A percentile compares a stretch with the other conserved stretches of the same genome.
Conservation (phyloP, 2,329 filamentous ascomycete genomes). For the Neonectria punicea region DNA sequence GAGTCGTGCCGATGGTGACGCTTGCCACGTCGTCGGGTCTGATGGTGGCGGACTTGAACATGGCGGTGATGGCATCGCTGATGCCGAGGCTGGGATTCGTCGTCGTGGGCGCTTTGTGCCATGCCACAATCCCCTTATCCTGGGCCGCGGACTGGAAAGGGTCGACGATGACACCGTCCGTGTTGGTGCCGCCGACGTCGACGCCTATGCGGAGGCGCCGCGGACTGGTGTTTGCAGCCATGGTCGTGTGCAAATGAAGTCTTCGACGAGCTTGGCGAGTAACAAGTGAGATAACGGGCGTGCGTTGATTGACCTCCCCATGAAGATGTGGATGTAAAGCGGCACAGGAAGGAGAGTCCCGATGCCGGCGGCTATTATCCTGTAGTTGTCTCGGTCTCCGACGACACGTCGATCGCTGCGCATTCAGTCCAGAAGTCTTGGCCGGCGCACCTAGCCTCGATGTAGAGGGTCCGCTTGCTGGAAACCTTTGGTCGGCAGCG, state of each 20-base stretch:
- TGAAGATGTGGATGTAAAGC: not conserved
- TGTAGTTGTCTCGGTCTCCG: not conserved
- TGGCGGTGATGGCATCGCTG: slow-evolving; percentile 51
- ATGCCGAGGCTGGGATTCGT: slow-evolving; percentile 14
- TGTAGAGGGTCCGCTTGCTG: not conserved
- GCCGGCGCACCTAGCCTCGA: not conserved
- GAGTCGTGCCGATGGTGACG: slow-evolving; percentile 65
- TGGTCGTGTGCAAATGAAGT: slow-evolving; percentile 4
- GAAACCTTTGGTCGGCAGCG: no score
- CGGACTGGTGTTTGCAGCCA: slow-evolving; percentile 15
- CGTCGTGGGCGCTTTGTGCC: slow-evolving; percentile 44
- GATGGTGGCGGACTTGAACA: slow-evolving; percentile 52
- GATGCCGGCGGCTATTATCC: slow-evolving; percentile 1
- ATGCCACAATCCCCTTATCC: slow-evolving; percentile 58
- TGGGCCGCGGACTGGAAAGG: slow-evolving; percentile 48
- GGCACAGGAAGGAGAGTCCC: not conserved
- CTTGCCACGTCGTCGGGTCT: slow-evolving; percentile 54
- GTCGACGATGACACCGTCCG: slow-evolving; percentile 63
- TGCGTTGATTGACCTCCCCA: not conserved
- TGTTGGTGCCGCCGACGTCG: slow-evolving; percentile 64
- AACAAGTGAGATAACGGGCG: not conserved
- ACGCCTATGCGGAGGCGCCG: slow-evolving; percentile 55
- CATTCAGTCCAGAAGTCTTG: not conserved
- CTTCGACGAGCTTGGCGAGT: not conserved
- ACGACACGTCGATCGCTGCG: not conserved